These are phyloP conservation scores for Obelidium mucronatum DNA, from an alignment of 192 early-diverging fungal species.

Conservation along the genomic window DNA sequence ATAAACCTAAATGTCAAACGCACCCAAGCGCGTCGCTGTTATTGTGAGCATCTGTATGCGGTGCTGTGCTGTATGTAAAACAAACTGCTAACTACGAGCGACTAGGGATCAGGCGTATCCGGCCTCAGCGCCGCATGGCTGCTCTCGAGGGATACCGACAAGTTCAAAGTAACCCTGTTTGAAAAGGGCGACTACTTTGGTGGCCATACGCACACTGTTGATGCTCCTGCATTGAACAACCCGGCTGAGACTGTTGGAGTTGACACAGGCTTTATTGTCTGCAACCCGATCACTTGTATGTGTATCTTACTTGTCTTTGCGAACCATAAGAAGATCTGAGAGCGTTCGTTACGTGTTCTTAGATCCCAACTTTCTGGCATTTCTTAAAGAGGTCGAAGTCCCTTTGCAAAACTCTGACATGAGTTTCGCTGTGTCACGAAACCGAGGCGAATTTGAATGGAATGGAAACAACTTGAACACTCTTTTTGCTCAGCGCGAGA, in stretches of 20 bases:
- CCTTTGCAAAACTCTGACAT: constrained; percentile 56
- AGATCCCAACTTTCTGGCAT: constrained; percentile 65
- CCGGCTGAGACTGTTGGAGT: constrained; percentile 51
- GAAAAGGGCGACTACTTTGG: constrained; percentile 62
- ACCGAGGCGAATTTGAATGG: constrained; percentile 71
- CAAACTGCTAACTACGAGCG: background rate
- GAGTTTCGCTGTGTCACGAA: constrained; percentile 68
- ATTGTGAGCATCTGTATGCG: no score
- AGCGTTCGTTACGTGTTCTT: background rate
- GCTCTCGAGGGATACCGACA: background rate
- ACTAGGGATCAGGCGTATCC: constrained; percentile 28
- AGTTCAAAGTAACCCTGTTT: constrained; percentile 49
- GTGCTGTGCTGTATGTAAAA: no score
- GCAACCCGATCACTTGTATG: constrained; percentile 49
- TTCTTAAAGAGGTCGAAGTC: constrained; percentile 56
- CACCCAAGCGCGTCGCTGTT: constrained; percentile 7
- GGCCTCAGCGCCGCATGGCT: constrained; percentile 32
- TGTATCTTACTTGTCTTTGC: background rate
- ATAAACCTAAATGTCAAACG: no score
- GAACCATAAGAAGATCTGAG: background rate
- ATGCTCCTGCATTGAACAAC: constrained; percentile 44
- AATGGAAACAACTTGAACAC: constrained; percentile 59
- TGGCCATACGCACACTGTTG: constrained; percentile 73
- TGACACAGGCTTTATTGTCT: constrained; percentile 52
- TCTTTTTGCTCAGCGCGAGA: constrained; percentile 62